phyloP scores from a whole-genome alignment of 371 early-diverging fungal genomes.

The Haplosporangium sp. region DNA sequence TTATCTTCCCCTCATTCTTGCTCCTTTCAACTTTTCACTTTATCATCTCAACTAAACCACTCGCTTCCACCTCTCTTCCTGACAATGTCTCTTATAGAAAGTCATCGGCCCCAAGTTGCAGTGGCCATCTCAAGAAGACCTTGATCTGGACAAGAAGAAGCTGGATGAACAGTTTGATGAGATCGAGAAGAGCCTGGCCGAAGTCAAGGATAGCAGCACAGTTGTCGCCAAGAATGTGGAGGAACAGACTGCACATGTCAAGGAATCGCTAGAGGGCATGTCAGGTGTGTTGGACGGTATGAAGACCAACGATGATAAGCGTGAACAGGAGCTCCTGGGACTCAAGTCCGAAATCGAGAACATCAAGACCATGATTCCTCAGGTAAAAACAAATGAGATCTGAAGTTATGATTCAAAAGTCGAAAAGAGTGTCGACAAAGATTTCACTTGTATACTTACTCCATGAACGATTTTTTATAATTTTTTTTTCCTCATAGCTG shows the following conservation, averaged over 20 bases:
- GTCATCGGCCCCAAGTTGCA: conserved; percentile 76
- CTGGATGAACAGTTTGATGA: conserved; percentile 81
- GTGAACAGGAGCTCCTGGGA: conserved; percentile 76
- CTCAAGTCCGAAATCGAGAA: conserved; percentile 83
- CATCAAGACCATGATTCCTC: conserved; percentile 81
- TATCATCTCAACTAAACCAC: background rate
- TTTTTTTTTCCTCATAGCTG: conserved; percentile 58
- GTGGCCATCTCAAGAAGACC: conserved; percentile 73
- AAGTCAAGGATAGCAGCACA: conserved; percentile 69
- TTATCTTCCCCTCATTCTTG: background rate
- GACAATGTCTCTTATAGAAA: conserved; percentile 56
- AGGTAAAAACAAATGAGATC: conserved; percentile 58
- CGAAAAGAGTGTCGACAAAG: background rate
- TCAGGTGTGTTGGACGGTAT: conserved; percentile 74
- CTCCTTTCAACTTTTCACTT: background rate
- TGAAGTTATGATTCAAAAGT: background rate
- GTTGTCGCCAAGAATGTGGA: conserved; percentile 69
- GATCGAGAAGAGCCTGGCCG: conserved; percentile 77
- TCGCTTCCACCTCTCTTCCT: no score
- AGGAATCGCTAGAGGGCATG: conserved; percentile 75
- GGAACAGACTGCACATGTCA: conserved; percentile 78
- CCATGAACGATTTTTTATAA: background rate
- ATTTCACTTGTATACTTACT: background rate
- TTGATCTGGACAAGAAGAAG: conserved; percentile 77
- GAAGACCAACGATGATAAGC: conserved; percentile 74